Conservation (phyloP, 176 grass and related monocot species). For the Eragrostis curvula region DNA sequence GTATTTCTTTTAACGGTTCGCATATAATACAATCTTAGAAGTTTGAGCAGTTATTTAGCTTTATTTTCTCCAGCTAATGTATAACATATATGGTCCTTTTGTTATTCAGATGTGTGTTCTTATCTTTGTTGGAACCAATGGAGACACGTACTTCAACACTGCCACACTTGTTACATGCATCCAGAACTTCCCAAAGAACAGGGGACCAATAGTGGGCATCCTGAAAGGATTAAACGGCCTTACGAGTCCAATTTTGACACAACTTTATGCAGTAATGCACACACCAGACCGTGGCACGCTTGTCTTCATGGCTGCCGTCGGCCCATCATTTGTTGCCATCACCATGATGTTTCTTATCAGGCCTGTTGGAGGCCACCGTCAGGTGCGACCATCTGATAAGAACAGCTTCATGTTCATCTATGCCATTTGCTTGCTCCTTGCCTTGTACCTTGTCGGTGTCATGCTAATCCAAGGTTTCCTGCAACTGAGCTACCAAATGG, state of each 20-base stretch:
- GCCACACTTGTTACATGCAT: conserved; percentile 84
- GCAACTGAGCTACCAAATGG: conserved; percentile 50
- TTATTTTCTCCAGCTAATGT: neutral
- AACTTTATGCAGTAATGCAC: conserved; percentile 76
- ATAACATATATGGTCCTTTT: neutral
- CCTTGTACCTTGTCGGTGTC: conserved; percentile 87
- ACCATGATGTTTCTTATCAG: conserved; percentile 87
- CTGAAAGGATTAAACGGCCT: conserved; percentile 90
- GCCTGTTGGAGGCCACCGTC: conserved; percentile 75
- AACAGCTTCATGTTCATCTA: conserved; percentile 88
- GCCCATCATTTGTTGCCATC: conserved; percentile 78
- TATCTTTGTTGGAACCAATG: conserved; percentile 90
- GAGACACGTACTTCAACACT: conserved; percentile 93
- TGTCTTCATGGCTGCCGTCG: conserved; percentile 81
- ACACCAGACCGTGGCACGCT: conserved; percentile 71
- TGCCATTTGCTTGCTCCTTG: conserved; percentile 77
- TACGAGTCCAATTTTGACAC: conserved; percentile 80
- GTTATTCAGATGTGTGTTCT: conserved; percentile 75
- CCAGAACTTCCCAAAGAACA: conserved; percentile 92
- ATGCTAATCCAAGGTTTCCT: conserved; percentile 87
- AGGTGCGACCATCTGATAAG: conserved; percentile 77
- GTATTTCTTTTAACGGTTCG: too few species aligned
- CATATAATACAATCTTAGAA: too few species aligned
- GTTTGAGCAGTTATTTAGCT: conserved; percentile 3
- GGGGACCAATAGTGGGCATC: conserved; percentile 85